Base-by-base conservation (phyloP, 768 basidiomycete genomes). In the Xerocomellus intermedius region DNA sequence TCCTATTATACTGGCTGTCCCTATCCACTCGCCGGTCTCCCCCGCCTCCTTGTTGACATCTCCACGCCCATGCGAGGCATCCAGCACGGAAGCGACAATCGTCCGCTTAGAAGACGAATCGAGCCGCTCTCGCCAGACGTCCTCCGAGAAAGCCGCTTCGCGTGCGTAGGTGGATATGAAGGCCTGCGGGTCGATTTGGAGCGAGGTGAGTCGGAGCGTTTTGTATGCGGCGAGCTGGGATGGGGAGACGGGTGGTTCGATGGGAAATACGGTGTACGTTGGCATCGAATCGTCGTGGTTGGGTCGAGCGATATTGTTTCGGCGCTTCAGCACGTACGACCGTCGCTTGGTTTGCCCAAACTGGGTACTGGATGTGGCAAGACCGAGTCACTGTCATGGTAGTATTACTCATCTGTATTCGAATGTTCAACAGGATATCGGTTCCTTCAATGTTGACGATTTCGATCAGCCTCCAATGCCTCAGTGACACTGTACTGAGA, bases 181-280 rank as follows among this genome's bases (percentile, higher is more conserved):
- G 4, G 54, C 55, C 8, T 50, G 48, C 1, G 64, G 64, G 33
- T 71, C 64, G 5, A 50, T 32, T 45, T 56, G 59, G 37, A 72
- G 62, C 14, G 62, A 65, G 2, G 53, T 22, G 33, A 71, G 57
- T 30, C 69, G 53, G 36, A 70, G 55, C 2, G 32, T 5, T 48
- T 58, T 68, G 43, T 56, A 70, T 13, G 53, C 48, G 8, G 45
- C 45, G 38, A 79, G 48, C 24, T 72, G 69, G 32, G 56, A 50
- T 26, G 60, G 30, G n/a, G 68, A 53, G 33, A 48, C 4, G 17
- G 52, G 56, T 7, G 39, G 32, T 24, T 62, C 16, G 37, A 67
- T 38, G 26, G 69, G 44, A 14, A 62, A 60, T 48, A 63, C 6
- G 17, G 17, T 56, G 50, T 64, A 60, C 28, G 52, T 62, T 5